Evolutionary conservation across 2,329 filamentous ascomycete species (phyloP), one percentile per base, ranked within the genome.

Genomic region (Knufia petricola): DNA sequence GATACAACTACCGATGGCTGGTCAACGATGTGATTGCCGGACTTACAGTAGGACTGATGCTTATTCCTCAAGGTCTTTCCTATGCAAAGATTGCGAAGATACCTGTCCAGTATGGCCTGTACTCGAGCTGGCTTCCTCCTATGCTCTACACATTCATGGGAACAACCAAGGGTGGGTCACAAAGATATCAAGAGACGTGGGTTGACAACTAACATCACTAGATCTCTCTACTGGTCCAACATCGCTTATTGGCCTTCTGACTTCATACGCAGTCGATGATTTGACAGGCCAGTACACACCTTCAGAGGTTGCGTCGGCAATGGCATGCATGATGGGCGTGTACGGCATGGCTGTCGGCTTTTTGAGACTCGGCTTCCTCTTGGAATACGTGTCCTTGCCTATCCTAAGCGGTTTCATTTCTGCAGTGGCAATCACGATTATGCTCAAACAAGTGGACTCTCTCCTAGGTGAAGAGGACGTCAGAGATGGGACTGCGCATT

Each of bases 361-460:
- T 1, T 67, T 82, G 19, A 79, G 78, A 46, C 73, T 83, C 3
- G 79, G 79, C 1, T 84, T 81, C 59, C 66, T 83, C 3, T 69
- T 84, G 17, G 78, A 84, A 51, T 83, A 81, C 56, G 77, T 84
- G 55, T 82, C 79, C 0, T 70, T 79, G 1, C 79, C 79, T 0
- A 77, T 83, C 1, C 69, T 84, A 0, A 78, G 71, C 4, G 80
- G 80, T 3, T 83, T 82, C 64, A 81, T 84, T 55, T 80, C 78
- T 0, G 79, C 79, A 1, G 79, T 80, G 1, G 80, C 78, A 20
- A 75, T 84, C 41, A 79, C 78, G 24, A 83, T 84, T 58, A 74
- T 77, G 19, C 73, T 82, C 43, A 78, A 77, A n/a, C 80, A 84
- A 59, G 72, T 84, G 49, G 76, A 71, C 2, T 76, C 75, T 1